Conservation (phyloP, 306 rosid species). For the Prunus campanulata region DNA sequence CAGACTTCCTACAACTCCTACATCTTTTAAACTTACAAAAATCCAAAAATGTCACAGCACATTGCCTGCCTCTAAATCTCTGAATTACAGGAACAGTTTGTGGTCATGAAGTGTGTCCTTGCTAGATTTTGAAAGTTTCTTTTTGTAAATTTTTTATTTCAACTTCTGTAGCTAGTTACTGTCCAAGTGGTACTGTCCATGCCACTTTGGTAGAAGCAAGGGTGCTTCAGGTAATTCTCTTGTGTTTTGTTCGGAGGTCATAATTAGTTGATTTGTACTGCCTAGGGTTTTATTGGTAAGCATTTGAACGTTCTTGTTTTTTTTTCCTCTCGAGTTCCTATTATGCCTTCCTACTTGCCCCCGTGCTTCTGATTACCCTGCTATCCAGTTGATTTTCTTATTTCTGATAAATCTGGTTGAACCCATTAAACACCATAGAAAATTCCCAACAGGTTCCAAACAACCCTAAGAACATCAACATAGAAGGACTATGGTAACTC, state of each 20-base stretch:
- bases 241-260: background rate
- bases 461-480: background rate
- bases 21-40: background rate
- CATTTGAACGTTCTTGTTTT: too few species aligned
- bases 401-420: background rate
- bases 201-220: background rate
- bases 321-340: background rate
- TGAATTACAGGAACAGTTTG: background rate
- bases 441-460: too few species aligned
- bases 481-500: background rate
- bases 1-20: background rate
- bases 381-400: background rate
- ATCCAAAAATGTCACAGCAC: background rate
- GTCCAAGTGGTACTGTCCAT: background rate
- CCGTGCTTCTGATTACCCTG: background rate
- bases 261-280: too few species aligned
- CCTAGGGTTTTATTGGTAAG: too few species aligned
- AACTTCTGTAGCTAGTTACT: background rate
- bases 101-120: background rate
- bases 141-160: too few species aligned
- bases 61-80: background rate
- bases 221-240: background rate
- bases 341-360: background rate
- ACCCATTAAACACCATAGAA: background rate
- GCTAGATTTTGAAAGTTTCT: background rate